Percentiles rank a stretch among this genome's conserved stretches.
Conservation (phyloP, 73 alveolate genomes). For the Paramecium biaurelia region DNA sequence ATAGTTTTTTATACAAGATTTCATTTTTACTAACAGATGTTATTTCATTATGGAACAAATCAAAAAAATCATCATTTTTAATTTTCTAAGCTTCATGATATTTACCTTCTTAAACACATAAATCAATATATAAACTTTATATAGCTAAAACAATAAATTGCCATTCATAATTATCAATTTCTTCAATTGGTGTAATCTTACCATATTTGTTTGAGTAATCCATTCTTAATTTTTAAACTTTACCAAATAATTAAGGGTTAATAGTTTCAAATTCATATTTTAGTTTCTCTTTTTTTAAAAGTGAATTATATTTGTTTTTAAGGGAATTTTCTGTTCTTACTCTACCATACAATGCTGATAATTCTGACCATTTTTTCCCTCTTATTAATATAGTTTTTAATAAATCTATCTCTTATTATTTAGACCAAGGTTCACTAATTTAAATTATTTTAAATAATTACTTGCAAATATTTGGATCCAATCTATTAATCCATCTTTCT, state of each 20-base stretch:
- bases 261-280: constrained; percentile 53
- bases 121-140: neutral
- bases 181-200: constrained; percentile 41
- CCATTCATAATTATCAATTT: constrained; percentile 53
- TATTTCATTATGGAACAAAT: neutral
- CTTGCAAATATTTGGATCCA: constrained; percentile 4
- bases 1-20: neutral
- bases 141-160: constrained; percentile 45
- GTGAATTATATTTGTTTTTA: constrained; percentile 13
- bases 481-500: constrained; percentile 15
- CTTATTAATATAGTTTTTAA: no score
- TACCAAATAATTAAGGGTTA: neutral
- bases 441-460: neutral
- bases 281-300: constrained; percentile 10
- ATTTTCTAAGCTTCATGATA: constrained; percentile 15
- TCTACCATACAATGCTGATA: no score
- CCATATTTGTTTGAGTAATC: constrained; percentile 44
- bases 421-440: constrained; percentile 6
- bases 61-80: constrained; percentile 45
- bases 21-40: neutral
- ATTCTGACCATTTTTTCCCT: no score
- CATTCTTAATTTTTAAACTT: neutral
- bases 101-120: constrained; percentile 18
- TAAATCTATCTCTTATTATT: no score
- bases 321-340: neutral